Evolutionary conservation across 2,329 filamentous ascomycete species (phyloP).

Genomic region (Talaromyces pinophilus): DNA sequence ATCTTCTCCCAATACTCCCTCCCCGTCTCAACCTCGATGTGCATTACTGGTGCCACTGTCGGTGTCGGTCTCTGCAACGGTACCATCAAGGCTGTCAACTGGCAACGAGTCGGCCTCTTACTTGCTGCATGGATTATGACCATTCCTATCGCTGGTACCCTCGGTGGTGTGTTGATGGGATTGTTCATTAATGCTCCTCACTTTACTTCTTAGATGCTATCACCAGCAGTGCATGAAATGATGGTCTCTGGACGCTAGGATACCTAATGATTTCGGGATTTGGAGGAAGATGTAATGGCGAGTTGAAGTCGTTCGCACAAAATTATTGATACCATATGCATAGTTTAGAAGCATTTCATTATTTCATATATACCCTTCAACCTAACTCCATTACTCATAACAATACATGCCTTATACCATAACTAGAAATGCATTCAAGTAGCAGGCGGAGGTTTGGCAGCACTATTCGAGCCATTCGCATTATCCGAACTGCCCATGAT

Average conservation of each 20-base stretch:
- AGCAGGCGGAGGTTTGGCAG: slow-evolving; percentile 7
- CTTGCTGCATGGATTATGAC: slow-evolving; percentile 68
- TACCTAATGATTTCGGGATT: neutral
- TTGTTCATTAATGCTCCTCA: slow-evolving; percentile 23
- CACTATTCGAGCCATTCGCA: slow-evolving; percentile 27
- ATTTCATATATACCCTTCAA: neutral
- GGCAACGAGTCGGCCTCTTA: slow-evolving; percentile 68
- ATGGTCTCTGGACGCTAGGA: neutral
- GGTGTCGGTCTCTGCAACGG: slow-evolving; percentile 78
- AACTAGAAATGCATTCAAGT: neutral
- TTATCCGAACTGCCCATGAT: slow-evolving; percentile 57
- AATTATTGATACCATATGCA: slow-evolving; percentile 9
- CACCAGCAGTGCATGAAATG: neutral
- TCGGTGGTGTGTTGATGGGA: slow-evolving; percentile 22
- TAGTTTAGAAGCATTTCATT: neutral
- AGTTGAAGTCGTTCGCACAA: neutral
- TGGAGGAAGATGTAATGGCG: slow-evolving; percentile 1
- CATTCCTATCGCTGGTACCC: slow-evolving; percentile 59
- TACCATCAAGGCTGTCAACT: slow-evolving; percentile 71
- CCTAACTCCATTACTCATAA: slow-evolving; percentile 5
- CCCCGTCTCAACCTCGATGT: slow-evolving; percentile 76
- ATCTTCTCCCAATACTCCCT: slow-evolving; percentile 74
- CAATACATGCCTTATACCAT: neutral
- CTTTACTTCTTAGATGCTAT: neutral
- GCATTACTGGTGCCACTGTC: slow-evolving; percentile 76